Base-by-base conservation (phyloP, 345 rosid species). In the Zanthoxylum bungeanum region DNA sequence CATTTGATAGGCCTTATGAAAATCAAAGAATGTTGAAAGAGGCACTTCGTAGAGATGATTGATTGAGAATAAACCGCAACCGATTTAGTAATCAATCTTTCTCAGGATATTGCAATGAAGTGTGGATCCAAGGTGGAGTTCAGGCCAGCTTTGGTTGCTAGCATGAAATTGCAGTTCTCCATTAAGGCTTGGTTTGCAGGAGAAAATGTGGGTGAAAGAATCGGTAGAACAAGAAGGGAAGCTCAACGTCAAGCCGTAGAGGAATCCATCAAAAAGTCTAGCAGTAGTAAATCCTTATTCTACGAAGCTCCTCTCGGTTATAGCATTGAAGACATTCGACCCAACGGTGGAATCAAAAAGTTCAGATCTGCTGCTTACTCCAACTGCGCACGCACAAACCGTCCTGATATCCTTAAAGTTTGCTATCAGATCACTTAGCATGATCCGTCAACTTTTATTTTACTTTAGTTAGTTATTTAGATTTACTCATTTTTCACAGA, bases 111-210 rank as follows among this genome's bases (percentile, higher is more conserved):
- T 82, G 98, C 98, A 31, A 76, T 69, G 75, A 91, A 86, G 79
- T 91, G 93, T 79, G 97, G 98, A 78, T 50, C 92, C 66, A 96
- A 90, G 97, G 91, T 93, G 81, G 98, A 96, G 74, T 96, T 88
- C 74, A 84, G 81, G 77, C 82, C 82, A 14, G 74, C 85, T 56
- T 76, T 96, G 82, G 83, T 93, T 81, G 79, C 83, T 70, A 81
- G 90, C 87, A 78, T 74, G 50, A 89, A 84, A 74, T 80, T 96
- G 82, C 89, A 86, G 80, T 95, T 95, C 79, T 86, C 85, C 28
- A 66, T 86, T 80, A 97, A 95, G 99, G 96, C 82, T 77, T 87
- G 91, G 98, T 81, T 95, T 78, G 87, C 84, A 19, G 98, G 96
- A 76, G 79, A 87, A 80, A 91, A 83, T 79, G 78, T 89, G 76